Evolutionary conservation across 2,329 filamentous ascomycete genomes (phyloP), one percentile per base, ranked within the genome.

Genomic region (Nigrospora sphaerica): DNA sequence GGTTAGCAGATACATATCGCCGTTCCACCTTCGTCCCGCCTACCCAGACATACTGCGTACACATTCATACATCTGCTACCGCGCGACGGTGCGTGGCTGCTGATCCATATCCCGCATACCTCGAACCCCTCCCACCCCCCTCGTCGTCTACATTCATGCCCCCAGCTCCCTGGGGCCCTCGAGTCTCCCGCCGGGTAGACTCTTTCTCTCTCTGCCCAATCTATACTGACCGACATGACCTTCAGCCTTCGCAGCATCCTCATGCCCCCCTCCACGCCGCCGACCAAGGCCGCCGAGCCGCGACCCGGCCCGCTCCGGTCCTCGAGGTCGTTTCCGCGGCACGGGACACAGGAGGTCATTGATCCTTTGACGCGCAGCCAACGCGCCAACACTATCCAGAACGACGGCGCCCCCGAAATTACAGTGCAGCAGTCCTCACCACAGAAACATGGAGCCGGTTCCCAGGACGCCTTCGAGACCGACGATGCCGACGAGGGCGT

Each of bases 391-490:
- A 77, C 73, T 11, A 65, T 72, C 49, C 67, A 73, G 43, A 70
- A 70, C 54, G 63, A 62, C 28, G 51, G 64, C 10, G 48, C 62
- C 3, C 54, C 60, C 32, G 58, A 62, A 42, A 55, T 61, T 28
- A 54, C 54, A 18, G 46, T 56, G 23, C 48, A 57, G 7, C 46
- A 53, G 16, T 46, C 47, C 11, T 47, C 52, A 36, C 46, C 51
- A 43, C 44, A 55, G 40, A 42, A 52, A 46, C 41, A 49, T 42
- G 47, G 31, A 11, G 28, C 28, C n/a, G 57, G 65, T 47, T 62
- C 58, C 23, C 65, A 66, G 9, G 74, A 77, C 56, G 66, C 73
- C 7, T 80, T 80, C 55, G 77, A 79, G 49, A 70, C 67, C 5
- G 63, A 66, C 31, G 64, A 65, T 16, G 65, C 61, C 32, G 74